These are phyloP conservation scores for Ganoderma meredithae DNA, from an alignment of 1,284 basidiomycete species.

Conservation along the genomic window DNA sequence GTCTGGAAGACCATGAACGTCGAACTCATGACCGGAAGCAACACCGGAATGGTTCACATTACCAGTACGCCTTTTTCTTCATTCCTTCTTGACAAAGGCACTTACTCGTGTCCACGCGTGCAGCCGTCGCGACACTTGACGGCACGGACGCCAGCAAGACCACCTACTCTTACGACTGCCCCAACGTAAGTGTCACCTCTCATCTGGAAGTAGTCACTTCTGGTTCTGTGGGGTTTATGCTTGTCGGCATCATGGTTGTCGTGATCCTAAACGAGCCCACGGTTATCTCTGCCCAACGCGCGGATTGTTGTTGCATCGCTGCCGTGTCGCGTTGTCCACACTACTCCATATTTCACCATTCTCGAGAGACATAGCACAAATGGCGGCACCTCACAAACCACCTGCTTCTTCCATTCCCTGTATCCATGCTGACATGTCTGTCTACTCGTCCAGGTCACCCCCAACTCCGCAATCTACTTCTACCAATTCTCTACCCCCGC, in stretches of 20 bases:
- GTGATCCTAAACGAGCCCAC: neutral
- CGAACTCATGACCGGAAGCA: slow-evolving; percentile 82
- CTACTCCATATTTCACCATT: neutral
- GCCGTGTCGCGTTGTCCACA: neutral
- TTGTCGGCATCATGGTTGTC: neutral
- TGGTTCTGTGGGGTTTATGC: neutral
- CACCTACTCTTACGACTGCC: slow-evolving; percentile 70
- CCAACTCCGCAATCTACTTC: slow-evolving; percentile 80
- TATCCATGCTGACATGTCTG: neutral
- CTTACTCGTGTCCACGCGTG: neutral
- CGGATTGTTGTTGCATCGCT: slow-evolving; percentile 11
- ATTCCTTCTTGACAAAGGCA: neutral
- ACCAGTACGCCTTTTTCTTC: slow-evolving; percentile 56
- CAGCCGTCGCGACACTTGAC: slow-evolving; percentile 68
- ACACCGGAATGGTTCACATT: slow-evolving; percentile 73
- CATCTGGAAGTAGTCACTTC: neutral
- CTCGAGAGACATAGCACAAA: neutral
- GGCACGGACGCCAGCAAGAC: slow-evolving; percentile 57
- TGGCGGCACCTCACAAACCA: neutral
- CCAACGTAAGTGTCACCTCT: slow-evolving; percentile 52
- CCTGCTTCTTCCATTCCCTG: too few relatives aligned
- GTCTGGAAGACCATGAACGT: slow-evolving; percentile 73
- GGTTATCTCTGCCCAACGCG: neutral
- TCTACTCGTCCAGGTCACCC: slow-evolving; percentile 57
- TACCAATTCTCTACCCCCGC: slow-evolving; percentile 70